Percentiles rank a stretch among this genome's conserved stretches.
Evolutionary conservation across 176 grass and related monocot genomes (phyloP).

Genomic region (Dendrocalamus sinicus): DNA sequence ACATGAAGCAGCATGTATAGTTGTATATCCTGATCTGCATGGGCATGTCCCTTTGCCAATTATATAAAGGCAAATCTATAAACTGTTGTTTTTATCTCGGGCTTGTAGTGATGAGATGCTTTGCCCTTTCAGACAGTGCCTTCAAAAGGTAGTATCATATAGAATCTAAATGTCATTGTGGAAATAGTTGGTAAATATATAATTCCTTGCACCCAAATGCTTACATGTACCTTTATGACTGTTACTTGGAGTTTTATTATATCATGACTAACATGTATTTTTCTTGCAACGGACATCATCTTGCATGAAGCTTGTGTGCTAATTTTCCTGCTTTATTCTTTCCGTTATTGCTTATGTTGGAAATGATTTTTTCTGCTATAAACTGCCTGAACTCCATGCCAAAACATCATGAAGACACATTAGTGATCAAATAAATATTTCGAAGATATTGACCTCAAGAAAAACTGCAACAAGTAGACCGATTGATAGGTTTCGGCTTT

Average conservation of each 20-base stretch:
- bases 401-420: neutral
- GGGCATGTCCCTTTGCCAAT: neutral
- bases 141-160: neutral
- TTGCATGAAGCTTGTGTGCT: neutral
- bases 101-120: neutral
- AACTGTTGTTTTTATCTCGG: neutral
- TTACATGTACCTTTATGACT: neutral
- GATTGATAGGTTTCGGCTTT: no score
- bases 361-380: conserved; percentile 20
- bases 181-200: neutral
- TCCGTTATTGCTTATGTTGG: conserved; percentile 21
- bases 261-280: neutral
- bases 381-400: neutral
- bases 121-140: neutral
- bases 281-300: neutral
- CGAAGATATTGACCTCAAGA: neutral
- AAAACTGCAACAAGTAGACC: neutral
- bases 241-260: neutral
- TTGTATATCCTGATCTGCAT: conserved; percentile 2
- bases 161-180: neutral
- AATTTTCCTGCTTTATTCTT: neutral
- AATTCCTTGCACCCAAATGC: neutral
- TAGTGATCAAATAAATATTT: conserved; percentile 1
- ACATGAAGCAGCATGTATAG: neutral
- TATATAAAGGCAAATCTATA: neutral